Percentiles rank a stretch among this genome's conserved stretches.
Conservation (phyloP, 2,329 filamentous ascomycete genomes). For the Scedosporium aurantiacum region DNA sequence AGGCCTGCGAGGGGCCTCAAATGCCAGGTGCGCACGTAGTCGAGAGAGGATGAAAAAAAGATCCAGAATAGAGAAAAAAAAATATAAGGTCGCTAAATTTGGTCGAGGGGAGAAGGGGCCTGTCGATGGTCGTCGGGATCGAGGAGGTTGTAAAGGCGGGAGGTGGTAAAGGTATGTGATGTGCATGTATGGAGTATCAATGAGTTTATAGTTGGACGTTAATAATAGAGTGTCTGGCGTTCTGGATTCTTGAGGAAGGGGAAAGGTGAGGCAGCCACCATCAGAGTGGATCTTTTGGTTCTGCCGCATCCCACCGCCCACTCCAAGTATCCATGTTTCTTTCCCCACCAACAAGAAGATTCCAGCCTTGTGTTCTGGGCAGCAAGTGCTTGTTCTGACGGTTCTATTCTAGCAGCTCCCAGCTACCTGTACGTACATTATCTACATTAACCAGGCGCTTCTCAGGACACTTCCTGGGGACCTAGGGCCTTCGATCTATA, state of each 20-base stretch:
- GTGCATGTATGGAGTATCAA: too few species aligned
- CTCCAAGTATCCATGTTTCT: neutral
- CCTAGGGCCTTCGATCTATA: too few species aligned
- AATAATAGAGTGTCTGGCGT: too few species aligned
- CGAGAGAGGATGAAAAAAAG: neutral
- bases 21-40: neutral
- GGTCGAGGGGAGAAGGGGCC: neutral
- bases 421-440: neutral
- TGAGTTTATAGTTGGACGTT: too few species aligned
- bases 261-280: conserved; percentile 3
- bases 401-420: neutral
- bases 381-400: neutral
- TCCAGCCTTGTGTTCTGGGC: neutral
- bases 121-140: neutral
- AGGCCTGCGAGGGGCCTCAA: neutral
- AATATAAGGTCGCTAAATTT: neutral
- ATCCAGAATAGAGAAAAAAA: neutral
- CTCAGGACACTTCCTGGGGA: too few species aligned
- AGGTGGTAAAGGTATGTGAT: neutral
- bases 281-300: neutral
- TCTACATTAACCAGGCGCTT: too few species aligned
- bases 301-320: conserved; percentile 1
- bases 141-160: neutral
- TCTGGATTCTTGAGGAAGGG: too few species aligned
- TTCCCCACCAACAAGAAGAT: neutral